Evolutionary conservation across 306 rosid genomes (phyloP).

Genomic region (Ziziphus jujuba): DNA sequence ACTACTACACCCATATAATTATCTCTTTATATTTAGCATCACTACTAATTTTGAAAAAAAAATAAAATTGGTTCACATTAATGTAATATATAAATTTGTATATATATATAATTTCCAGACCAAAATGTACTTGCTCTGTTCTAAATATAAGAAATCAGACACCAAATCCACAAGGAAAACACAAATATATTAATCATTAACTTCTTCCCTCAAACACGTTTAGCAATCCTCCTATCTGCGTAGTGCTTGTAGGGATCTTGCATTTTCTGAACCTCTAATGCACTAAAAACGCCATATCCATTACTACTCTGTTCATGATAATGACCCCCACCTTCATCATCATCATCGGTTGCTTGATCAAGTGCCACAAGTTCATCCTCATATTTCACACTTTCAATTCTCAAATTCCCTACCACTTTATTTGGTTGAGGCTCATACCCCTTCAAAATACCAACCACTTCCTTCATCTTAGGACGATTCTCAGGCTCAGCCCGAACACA

Average conservation of each 20-base stretch:
- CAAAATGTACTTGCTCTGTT: no score
- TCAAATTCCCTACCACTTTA: conserved; percentile 25
- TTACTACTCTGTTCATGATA: conserved; percentile 28
- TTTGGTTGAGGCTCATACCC: conserved; percentile 41
- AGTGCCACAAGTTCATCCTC: conserved; percentile 45
- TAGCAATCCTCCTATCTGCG: conserved; percentile 25
- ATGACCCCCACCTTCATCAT: conserved; percentile 29
- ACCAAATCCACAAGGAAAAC: no score
- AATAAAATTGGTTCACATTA: no score
- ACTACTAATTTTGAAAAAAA: no score
- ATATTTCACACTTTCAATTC: conserved; percentile 50
- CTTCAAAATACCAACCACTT: conserved; percentile 66
- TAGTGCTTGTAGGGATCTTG: conserved; percentile 39
- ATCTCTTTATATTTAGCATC: no score
- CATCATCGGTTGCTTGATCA: conserved; percentile 50
- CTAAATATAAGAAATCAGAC: no score
- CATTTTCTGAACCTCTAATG: conserved; percentile 59
- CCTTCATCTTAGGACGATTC: conserved; percentile 62
- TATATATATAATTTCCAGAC: no score
- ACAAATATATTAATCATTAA: no score
- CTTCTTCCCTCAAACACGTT: not conserved
- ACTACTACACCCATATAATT: no score
- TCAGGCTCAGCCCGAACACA: conserved; percentile 70
- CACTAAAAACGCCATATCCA: conserved; percentile 81
- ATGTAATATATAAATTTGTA: no score